Evolutionary conservation across 2,329 filamentous ascomycete genomes (phyloP).

Genomic region (Alternaria triticimaculans): DNA sequence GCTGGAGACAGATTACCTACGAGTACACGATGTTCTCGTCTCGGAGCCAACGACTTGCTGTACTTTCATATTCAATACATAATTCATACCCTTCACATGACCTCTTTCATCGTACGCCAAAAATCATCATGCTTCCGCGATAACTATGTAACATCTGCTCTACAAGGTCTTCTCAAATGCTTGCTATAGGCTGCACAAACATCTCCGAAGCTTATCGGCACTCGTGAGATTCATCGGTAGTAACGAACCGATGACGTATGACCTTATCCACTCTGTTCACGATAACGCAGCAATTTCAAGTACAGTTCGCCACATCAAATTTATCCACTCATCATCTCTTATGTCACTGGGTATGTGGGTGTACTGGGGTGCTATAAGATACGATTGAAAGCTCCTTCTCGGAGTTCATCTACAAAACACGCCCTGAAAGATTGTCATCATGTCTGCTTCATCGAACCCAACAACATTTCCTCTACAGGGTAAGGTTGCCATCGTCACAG

Average conservation of each 20-base stretch:
- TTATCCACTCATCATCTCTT: not conserved
- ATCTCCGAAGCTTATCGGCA: constrained; percentile 13
- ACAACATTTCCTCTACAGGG: constrained; percentile 30
- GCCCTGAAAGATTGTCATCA: not conserved
- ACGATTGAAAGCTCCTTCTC: not conserved
- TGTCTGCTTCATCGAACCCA: constrained; percentile 17
- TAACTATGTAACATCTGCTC: not conserved
- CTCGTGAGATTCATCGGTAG: constrained; percentile 8
- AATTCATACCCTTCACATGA: not conserved
- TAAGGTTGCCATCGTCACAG: constrained; percentile 58
- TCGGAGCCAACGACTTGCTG: constrained; percentile 1
- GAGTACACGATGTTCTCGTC: not conserved
- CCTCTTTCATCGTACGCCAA: not conserved
- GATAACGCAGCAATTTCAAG: not conserved
- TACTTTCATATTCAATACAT: constrained; percentile 16
- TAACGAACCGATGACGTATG: constrained; percentile 2
- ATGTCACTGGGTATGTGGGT: not conserved
- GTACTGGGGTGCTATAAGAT: not conserved
- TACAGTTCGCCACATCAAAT: not conserved
- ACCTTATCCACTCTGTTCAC: not conserved
- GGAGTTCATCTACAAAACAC: not conserved
- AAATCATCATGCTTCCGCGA: not conserved
- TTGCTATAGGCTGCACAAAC: not conserved
- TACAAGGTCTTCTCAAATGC: not conserved
- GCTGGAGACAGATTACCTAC: not conserved